Conservation (phyloP, 2,329 filamentous ascomycete genomes). For the Fusarium camptoceras region DNA sequence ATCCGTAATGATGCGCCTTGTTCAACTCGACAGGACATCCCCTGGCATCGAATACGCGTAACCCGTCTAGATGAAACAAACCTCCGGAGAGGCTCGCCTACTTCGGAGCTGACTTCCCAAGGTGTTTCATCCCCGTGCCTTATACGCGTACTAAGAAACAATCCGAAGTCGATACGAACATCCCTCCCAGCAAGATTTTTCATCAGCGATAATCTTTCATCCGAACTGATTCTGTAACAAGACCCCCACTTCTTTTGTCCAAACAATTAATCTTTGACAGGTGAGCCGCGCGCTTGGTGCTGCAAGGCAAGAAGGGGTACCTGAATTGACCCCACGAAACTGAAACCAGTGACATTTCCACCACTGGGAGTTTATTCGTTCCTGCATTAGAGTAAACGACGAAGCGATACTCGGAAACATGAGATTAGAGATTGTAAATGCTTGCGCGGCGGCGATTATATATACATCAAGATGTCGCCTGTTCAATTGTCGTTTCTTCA, state of each 20-base stretch:
- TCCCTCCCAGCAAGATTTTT: neutral
- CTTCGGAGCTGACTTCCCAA: neutral
- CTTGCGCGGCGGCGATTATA: conserved; percentile 10
- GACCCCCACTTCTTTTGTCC: neutral
- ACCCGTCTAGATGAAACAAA: neutral
- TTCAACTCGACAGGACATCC: rapidly evolving
- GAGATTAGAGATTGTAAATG: too few relatives aligned
- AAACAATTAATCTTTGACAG: neutral
- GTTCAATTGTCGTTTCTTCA: conserved; percentile 16
- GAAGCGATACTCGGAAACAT: too few relatives aligned
- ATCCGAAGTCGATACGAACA: rapidly evolving
- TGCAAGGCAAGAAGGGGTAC: neutral
- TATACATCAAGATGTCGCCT: neutral
- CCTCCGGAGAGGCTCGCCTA: rapidly evolving
- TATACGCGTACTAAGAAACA: neutral
- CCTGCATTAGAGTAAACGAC: neutral
- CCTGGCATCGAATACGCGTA: neutral
- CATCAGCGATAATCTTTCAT: neutral
- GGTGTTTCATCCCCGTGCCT: neutral
- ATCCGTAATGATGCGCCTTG: too few relatives aligned
- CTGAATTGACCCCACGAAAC: conserved; percentile 23
- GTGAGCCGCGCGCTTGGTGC: neutral
- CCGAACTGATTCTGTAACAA: conserved; percentile 3
- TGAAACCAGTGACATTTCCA: conserved; percentile 41
- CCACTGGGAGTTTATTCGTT: conserved; percentile 6